Base-by-base conservation (phyloP, 768 basidiomycete genomes). In the Phylloporus arenicola region DNA sequence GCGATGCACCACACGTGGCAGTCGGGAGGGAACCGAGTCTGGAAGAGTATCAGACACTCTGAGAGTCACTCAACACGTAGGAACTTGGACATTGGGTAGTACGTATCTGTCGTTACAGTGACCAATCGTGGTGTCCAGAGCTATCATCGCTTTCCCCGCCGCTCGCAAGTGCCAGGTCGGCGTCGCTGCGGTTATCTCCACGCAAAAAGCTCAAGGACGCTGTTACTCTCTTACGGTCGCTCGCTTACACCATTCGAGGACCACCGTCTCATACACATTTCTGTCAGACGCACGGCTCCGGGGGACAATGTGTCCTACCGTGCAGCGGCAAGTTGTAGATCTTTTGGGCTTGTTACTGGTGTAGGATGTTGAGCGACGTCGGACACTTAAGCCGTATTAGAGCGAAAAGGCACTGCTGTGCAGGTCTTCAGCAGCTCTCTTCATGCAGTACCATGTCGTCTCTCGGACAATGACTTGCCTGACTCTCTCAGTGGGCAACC, bases 161-260 rank as follows among this genome's bases (percentile, higher is more conserved):
- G 9, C 49, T 22, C 17, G n/a, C 34, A 10, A 45, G 20, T 33
- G 8, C 33, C 10, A 43, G 11, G 43, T 43, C 19, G 51, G 61
- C 40, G 61, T 62, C 33, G 55, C 49, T 16, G 61, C 58, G 0
- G 43, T 60, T 43, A 40, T 62, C 47, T 63, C 63, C 45, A 43
- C 57, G 5, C 55, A 57, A 17, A n/a, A 62, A 55, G 41, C 61
- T 62, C 39, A 60, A 63, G 53, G 40, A 45, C 20, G 52, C 58
- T 19, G 57, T 45, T 19, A 52, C 54, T 50, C 8, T 42, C 60
- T 13, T 53, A 34, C 24, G 17, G 4, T 25, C 37, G 34, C 22
- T 38, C 30, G 17, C 24, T 24, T 13, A 16, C 17, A 10, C 37
- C 48, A 4, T 10, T 43, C 17, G 45, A 49, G 27, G n/a, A n/a